Evolutionary conservation across 495 filamentous ascomycete genomes (phyloP).

Genomic region (Xylaria venustula): DNA sequence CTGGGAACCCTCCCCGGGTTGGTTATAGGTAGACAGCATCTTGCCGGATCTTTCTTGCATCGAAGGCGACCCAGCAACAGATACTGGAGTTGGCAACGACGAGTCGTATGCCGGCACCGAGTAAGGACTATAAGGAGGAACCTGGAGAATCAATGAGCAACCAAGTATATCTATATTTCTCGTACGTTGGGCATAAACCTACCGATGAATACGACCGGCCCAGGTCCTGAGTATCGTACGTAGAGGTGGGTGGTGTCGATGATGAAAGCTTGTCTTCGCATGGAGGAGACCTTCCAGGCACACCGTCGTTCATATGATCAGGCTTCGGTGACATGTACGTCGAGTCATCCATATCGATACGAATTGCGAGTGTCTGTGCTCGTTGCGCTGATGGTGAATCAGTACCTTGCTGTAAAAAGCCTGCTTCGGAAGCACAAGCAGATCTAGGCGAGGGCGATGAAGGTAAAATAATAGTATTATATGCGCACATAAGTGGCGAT

Average conservation of each 20-base stretch:
- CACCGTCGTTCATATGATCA: slow-evolving; percentile 25
- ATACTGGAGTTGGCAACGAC: slow-evolving; percentile 47
- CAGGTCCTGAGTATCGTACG: slow-evolving; percentile 26
- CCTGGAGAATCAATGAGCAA: slow-evolving; percentile 24
- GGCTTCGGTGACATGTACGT: slow-evolving; percentile 20
- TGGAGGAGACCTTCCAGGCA: slow-evolving; percentile 22
- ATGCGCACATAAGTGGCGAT: slow-evolving; percentile 18
- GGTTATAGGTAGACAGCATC: slow-evolving; percentile 34
- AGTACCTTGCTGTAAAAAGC: slow-evolving; percentile 1
- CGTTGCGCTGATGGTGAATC: slow-evolving; percentile 13
- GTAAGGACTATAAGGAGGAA: slow-evolving; percentile 44
- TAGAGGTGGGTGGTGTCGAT: slow-evolving; percentile 20
- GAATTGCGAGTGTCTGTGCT: not conserved
- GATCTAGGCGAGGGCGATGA: slow-evolving; percentile 16
- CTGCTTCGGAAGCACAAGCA: slow-evolving; percentile 12
- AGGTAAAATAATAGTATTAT: slow-evolving; percentile 20
- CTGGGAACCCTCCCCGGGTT: slow-evolving; percentile 32
- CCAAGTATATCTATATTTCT: not conserved
- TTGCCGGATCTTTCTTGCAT: slow-evolving; percentile 39
- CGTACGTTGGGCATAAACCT: slow-evolving; percentile 1
- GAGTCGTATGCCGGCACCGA: slow-evolving; percentile 40
- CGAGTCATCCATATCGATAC: slow-evolving; percentile 25
- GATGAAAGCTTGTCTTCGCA: slow-evolving; percentile 22
- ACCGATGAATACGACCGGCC: slow-evolving; percentile 28
- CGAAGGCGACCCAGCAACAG: slow-evolving; percentile 43